Percentiles rank a stretch among this genome's conserved stretches.
phyloP scores from a whole-genome alignment of 1,139 yeast species.

The Chernovozyma aurita region DNA sequence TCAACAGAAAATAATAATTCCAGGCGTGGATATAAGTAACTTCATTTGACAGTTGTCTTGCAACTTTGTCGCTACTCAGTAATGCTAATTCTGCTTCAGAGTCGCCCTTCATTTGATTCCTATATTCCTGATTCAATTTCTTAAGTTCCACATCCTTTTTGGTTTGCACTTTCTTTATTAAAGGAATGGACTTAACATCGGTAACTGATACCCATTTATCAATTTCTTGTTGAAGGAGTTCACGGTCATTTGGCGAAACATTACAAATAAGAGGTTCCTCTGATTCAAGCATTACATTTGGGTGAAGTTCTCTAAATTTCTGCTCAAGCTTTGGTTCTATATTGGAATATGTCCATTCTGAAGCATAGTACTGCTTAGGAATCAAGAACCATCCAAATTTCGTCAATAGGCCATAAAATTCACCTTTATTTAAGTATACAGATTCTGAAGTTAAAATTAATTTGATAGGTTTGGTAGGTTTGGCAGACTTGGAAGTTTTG shows the following conservation, averaged over 20 bases:
- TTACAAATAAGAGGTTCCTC: background rate
- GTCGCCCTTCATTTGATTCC: constrained; percentile 21
- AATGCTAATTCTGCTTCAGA: background rate
- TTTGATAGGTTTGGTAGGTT: background rate
- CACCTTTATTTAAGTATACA: background rate
- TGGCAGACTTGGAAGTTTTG: constrained; percentile 5
- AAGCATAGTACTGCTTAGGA: constrained; percentile 22
- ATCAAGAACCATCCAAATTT: constrained; percentile 32
- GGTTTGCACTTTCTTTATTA: background rate
- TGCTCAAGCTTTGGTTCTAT: constrained; percentile 1
- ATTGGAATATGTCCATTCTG: constrained; percentile 24
- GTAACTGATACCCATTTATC: constrained; percentile 21
- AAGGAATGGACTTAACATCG: background rate
- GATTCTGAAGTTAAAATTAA: background rate
- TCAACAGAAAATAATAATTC: constrained; percentile 17
- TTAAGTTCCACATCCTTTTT: constrained; percentile 13
- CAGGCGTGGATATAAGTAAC: constrained; percentile 23
- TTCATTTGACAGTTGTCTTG: background rate
- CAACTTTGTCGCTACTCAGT: background rate
- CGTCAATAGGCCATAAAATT: constrained; percentile 19
- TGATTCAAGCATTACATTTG: background rate
- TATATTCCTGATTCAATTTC: constrained; percentile 18
- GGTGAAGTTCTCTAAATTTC: background rate
- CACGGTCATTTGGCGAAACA: background rate
- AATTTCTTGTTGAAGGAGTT: constrained; percentile 16